These are phyloP conservation scores for Monosporascus sp. DNA, from an alignment of 2,329 filamentous ascomycete genomes.

Conservation along the genomic window DNA sequence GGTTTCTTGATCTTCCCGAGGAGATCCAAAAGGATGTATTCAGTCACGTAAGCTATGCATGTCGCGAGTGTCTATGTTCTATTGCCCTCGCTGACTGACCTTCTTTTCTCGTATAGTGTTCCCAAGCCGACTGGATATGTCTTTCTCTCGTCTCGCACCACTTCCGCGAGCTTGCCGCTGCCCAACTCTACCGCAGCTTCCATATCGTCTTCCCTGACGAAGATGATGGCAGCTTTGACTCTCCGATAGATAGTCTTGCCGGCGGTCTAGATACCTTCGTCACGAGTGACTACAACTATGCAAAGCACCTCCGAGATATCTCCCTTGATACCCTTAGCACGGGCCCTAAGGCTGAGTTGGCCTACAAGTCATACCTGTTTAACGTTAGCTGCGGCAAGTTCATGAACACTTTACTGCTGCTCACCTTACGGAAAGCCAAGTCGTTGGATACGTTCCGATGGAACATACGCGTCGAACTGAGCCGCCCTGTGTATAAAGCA, in stretches of 20 bases:
- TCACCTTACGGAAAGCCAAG: slow-evolving; percentile 51
- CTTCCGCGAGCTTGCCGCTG: slow-evolving; percentile 53
- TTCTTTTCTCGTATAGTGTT: slow-evolving; percentile 35
- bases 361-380: slow-evolving; percentile 51
- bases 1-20: slow-evolving; percentile 38
- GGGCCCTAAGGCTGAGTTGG: slow-evolving; percentile 47
- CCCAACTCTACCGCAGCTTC: slow-evolving; percentile 55
- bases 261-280: slow-evolving; percentile 56
- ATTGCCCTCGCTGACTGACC: slow-evolving; percentile 5
- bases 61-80: neutral
- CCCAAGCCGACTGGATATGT: slow-evolving; percentile 48
- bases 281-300: slow-evolving; percentile 60
- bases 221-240: slow-evolving; percentile 46
- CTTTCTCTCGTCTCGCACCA: slow-evolving; percentile 53
- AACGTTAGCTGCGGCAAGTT: slow-evolving; percentile 57
- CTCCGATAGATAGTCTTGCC: slow-evolving; percentile 52
- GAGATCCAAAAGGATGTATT: slow-evolving; percentile 47
- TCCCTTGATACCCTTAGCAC: slow-evolving; percentile 50
- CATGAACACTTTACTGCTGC: slow-evolving; percentile 54
- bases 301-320: slow-evolving; percentile 50
- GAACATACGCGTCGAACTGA: slow-evolving; percentile 61
- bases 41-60: slow-evolving; percentile 33
- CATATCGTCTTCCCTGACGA: slow-evolving; percentile 58
- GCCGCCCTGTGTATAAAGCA: slow-evolving; percentile 50
- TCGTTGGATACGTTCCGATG: slow-evolving; percentile 56